These are phyloP conservation scores for Colletotrichum theobromicola DNA, from an alignment of 2,329 filamentous ascomycete genomes.

Conservation along the genomic window DNA sequence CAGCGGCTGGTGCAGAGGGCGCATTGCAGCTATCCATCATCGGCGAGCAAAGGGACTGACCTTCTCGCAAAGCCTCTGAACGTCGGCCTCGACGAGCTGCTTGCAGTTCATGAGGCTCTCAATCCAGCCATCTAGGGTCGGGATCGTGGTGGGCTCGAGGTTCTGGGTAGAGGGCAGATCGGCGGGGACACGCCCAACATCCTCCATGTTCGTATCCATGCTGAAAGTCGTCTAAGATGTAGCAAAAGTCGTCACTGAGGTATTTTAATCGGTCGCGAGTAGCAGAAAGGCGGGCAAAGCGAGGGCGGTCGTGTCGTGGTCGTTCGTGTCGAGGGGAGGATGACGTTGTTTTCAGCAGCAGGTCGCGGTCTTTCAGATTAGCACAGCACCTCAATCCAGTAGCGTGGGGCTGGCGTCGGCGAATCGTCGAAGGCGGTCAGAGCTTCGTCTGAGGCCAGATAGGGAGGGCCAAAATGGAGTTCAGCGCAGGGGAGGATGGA, in stretches of 20 bases:
- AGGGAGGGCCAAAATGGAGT: background rate
- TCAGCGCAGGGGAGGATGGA: background rate
- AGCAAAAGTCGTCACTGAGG: background rate
- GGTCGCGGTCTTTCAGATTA: constrained; percentile 18
- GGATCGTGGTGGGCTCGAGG: constrained; percentile 84
- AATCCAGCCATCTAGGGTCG: constrained; percentile 97
- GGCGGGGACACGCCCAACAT: constrained; percentile 86
- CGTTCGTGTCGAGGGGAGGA: constrained; percentile 6
- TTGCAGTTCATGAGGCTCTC: constrained; percentile 99
- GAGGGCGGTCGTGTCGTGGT: constrained; percentile 15
- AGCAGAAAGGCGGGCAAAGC: constrained; percentile 9
- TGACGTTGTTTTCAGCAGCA: constrained; percentile 21
- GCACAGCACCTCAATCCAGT: constrained; percentile 20
- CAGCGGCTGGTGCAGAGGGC: background rate
- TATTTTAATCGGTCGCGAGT: constrained; percentile 18
- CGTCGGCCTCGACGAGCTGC: constrained; percentile 92
- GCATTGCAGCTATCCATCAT: background rate
- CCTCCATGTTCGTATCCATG: constrained; percentile 99
- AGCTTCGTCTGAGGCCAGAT: constrained; percentile 18
- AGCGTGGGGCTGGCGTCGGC: constrained; percentile 22
- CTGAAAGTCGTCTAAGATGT: constrained; percentile 9
- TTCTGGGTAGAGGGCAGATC: constrained; percentile 73
- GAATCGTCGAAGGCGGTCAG: constrained; percentile 21
- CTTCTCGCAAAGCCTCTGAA: constrained; percentile 97
- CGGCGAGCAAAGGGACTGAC: constrained; percentile 52